Base-by-base conservation (phyloP, 805 yeast species). In the Clavispora phyllophila region DNA sequence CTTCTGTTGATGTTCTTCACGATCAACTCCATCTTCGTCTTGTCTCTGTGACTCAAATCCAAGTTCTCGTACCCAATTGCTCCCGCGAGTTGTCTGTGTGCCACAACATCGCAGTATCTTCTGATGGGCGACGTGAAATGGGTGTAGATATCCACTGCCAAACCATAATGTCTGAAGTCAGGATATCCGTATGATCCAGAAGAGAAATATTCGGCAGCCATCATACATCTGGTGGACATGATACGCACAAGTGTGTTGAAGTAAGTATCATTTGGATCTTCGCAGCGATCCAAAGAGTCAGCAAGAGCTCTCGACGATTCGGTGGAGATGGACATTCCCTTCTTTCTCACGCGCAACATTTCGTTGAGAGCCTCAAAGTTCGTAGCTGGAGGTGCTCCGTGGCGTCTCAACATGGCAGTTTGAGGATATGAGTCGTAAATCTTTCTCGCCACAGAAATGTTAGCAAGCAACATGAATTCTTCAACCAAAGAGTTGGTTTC, bases 121-220 rank as follows among this genome's bases (percentile, higher is more conserved):
- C 99, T 81, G 59, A 93, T 93, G 9, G 99, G 99, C 1, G 97
- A 89, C 2, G 99, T 93, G 74, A 90, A 93, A 74, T 93, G 99
- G 1, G 99, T 93, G 65, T 93, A 93, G 36, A 93, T 93, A 54
- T 90, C 97, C 40, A 91, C 89, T 3, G 99, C 99, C 49, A 93
- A 75, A 62, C 99, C 99, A 63, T 93, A 93, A 73, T 93, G 99
- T 48, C 84, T 80, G 72, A 87, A 93, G 50, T 93, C 99, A 12
- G 95, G 81, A 58, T 88, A 87, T 9, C 95, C 86, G 57, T 75
- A 87, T 13, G 85, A 81, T 8, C 99, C 98, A 0, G 96, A 79
- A 9, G 95, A 82, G 68, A 93, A 93, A 60, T 93, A 93, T 61
- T 91, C 97, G 2, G 99, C 99, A 2, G 99, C 96, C 85, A 89